phyloP scores from a whole-genome alignment of 805 yeast genomes.

The Pichia gijzeniarum region DNA sequence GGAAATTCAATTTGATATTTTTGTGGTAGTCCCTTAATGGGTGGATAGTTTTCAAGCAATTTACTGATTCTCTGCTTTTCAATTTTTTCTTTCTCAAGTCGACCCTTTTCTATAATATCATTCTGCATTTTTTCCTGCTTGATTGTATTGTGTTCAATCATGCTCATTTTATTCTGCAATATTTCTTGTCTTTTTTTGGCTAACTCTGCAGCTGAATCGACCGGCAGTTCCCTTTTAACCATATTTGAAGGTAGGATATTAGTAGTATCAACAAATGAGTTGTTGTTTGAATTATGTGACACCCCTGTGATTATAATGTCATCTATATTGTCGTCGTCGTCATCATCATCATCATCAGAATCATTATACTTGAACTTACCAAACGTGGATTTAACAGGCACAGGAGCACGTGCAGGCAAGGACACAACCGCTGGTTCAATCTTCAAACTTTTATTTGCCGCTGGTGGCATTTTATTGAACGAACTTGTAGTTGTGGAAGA shows the following conservation, averaged over 20 bases:
- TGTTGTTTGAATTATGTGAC: not conserved
- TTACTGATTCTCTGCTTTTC: constrained; percentile 4
- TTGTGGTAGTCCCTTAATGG: constrained; percentile 11
- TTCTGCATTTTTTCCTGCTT: constrained; percentile 2
- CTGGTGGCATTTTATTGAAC: constrained; percentile 13
- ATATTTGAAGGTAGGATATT: not conserved
- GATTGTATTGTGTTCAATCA: constrained; percentile 3
- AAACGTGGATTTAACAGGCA: not conserved
- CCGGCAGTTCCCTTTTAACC: not conserved
- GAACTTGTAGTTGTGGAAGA: not conserved
- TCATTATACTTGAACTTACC: constrained; percentile 7
- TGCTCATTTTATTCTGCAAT: constrained; percentile 5
- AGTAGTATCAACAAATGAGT: not conserved
- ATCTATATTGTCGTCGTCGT: constrained; percentile 10
- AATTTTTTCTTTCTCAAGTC: not conserved
- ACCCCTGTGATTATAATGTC: constrained; percentile 9
- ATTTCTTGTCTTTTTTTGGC: constrained; percentile 8
- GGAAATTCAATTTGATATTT: constrained; percentile 14
- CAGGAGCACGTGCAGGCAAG: not conserved
- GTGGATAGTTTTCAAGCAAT: constrained; percentile 6
- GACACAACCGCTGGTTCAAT: not conserved
- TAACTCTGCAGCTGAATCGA: not conserved
- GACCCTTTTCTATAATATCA: not conserved
- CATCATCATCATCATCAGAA: constrained; percentile 2
- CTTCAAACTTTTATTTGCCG: not conserved